Conservation (phyloP, 495 filamentous ascomycete genomes). For the Xylaria flabelliformis region DNA sequence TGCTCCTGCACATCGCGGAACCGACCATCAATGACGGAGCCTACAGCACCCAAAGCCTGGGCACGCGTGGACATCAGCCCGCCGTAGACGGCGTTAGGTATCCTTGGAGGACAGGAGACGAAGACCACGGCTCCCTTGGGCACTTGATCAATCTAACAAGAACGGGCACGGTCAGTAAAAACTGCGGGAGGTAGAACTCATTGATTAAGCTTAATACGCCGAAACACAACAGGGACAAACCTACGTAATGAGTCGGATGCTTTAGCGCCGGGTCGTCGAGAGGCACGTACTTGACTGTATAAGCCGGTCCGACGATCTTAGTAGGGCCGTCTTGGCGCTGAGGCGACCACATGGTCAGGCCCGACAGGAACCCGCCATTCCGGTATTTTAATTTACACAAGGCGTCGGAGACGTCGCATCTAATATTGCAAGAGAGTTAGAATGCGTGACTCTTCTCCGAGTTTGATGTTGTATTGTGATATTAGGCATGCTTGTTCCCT, state of each 20-base stretch:
- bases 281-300: constrained; percentile 61
- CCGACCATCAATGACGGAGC: constrained; percentile 62
- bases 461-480: background rate
- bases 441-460: background rate
- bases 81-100: constrained; percentile 64
- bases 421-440: constrained; percentile 32
- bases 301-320: constrained; percentile 64
- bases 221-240: constrained; percentile 21
- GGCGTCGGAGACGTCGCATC: constrained; percentile 56
- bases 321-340: constrained; percentile 54
- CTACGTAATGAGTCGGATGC: constrained; percentile 55
- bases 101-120: constrained; percentile 59
- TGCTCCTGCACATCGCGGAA: constrained; percentile 67
- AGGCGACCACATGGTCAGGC: constrained; percentile 65
- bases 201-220: constrained; percentile 1
- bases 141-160: constrained; percentile 58
- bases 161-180: background rate
- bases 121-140: constrained; percentile 60
- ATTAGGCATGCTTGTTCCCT: background rate
- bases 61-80: constrained; percentile 65
- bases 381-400: constrained; percentile 56
- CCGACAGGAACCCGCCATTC: constrained; percentile 63
- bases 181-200: background rate
- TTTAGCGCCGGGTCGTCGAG: constrained; percentile 54
- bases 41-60: constrained; percentile 50